phyloP scores from a whole-genome alignment of 176 grass and related monocot genomes.

The Canna indica region DNA sequence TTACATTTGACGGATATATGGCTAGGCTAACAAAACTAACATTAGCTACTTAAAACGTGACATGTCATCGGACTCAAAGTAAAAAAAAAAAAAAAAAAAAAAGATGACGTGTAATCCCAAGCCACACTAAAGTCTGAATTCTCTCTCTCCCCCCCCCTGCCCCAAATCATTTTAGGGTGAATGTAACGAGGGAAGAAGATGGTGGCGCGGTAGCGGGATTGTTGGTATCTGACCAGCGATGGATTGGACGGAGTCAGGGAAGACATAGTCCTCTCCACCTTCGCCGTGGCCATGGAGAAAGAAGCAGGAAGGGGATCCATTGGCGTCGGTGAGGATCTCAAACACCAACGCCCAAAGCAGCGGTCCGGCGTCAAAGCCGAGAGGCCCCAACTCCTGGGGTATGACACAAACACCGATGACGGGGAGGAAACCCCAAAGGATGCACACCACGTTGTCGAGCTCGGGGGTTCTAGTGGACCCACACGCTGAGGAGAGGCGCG shows the following conservation, averaged over 20 bases:
- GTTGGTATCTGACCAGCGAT: no score
- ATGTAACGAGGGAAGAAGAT: no score
- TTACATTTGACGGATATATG: no score
- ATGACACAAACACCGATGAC: slow-evolving; percentile 48
- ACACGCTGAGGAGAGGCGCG: slow-evolving; percentile 46
- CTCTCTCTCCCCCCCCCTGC: no score
- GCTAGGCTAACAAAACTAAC: no score
- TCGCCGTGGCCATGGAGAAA: slow-evolving; percentile 61
- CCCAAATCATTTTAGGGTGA: no score
- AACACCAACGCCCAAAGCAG: slow-evolving; percentile 76
- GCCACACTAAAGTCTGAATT: no score
- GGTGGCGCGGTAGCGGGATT: no score
- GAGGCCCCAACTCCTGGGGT: slow-evolving; percentile 62
- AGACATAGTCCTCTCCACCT: slow-evolving; percentile 25
- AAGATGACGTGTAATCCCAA: no score
- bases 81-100: no score
- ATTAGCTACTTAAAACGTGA: no score
- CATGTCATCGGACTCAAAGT: no score
- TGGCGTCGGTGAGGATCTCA: slow-evolving; percentile 57
- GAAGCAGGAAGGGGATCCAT: slow-evolving; percentile 42
- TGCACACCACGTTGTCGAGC: slow-evolving; percentile 71
- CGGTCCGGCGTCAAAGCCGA: slow-evolving; percentile 1
- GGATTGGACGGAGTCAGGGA: slow-evolving; percentile 32
- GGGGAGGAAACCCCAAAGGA: slow-evolving; percentile 65
- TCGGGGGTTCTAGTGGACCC: slow-evolving; percentile 89